These are phyloP conservation scores for Leonotis leonurus DNA, from an alignment of 257 asterid species.

Conservation along the genomic window DNA sequence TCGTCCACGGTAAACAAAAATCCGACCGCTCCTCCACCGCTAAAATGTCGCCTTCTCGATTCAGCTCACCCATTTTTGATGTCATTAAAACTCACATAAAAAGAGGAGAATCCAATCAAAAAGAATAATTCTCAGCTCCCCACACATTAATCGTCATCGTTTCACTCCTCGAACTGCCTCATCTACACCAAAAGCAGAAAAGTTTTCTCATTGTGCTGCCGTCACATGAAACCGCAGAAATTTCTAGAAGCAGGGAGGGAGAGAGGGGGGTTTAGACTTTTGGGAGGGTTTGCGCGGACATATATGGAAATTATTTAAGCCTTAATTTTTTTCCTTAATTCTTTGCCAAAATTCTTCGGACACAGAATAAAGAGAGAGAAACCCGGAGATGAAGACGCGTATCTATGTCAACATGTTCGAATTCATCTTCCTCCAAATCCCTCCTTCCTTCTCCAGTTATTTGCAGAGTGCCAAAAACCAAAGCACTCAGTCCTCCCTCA, in stretches of 20 bases:
- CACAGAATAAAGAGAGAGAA: slow-evolving; percentile 10
- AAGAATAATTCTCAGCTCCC: neutral
- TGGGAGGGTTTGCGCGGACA: slow-evolving; percentile 32
- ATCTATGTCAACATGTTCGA: slow-evolving; percentile 9
- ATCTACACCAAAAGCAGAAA: neutral
- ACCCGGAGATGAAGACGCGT: slow-evolving; percentile 20
- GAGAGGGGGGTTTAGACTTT: slow-evolving; percentile 22
- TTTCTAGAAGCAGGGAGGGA: slow-evolving; percentile 14
- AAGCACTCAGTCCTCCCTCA: slow-evolving; percentile 4
- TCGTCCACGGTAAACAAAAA: slow-evolving; percentile 8
- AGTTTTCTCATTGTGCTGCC: slow-evolving; percentile 6
- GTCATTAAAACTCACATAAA: neutral
- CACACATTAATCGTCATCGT: neutral
- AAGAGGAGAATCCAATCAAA: neutral
- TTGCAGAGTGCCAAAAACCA: slow-evolving; percentile 28
- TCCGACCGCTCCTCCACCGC: slow-evolving; percentile 20
- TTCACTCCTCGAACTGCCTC: neutral
- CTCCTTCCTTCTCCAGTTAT: slow-evolving; percentile 29
- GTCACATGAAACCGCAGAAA: slow-evolving; percentile 9
- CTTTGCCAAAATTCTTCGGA: slow-evolving; percentile 2
- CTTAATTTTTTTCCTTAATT: neutral
- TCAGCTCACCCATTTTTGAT: slow-evolving; percentile 26
- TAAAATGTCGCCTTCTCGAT: slow-evolving; percentile 1
- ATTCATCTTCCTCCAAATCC: slow-evolving; percentile 20
- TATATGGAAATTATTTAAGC: slow-evolving; percentile 12